These are phyloP conservation scores for Rhodotorula mucilaginosa DNA, from an alignment of 1,284 basidiomycete species.

Conservation along the genomic window DNA sequence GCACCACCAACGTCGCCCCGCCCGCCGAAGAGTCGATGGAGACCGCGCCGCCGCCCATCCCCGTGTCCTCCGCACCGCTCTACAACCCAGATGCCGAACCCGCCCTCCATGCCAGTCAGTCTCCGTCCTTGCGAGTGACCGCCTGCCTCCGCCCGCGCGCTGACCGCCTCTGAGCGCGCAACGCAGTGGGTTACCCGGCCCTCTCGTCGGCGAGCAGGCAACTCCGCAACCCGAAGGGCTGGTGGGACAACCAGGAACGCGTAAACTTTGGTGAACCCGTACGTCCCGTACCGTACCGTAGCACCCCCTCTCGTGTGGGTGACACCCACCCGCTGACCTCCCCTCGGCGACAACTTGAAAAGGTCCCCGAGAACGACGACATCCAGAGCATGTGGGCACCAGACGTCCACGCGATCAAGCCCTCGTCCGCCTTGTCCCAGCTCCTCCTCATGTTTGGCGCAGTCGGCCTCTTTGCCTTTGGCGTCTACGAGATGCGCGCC, in stretches of 20 bases:
- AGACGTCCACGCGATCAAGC: conserved; percentile 44
- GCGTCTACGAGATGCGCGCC: conserved; percentile 33
- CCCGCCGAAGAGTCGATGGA: conserved; percentile 9
- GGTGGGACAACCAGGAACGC: conserved; percentile 45
- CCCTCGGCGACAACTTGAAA: background rate
- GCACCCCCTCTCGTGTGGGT: too few relatives aligned
- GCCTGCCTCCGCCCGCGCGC: background rate
- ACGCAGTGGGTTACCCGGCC: conserved; percentile 40
- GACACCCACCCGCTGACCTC: background rate
- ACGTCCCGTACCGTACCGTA: conserved; percentile 3
- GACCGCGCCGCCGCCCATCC: conserved; percentile 24
- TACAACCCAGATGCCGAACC: conserved; percentile 42
- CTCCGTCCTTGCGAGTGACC: background rate
- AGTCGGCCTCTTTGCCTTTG: conserved; percentile 37
- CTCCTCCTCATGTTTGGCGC: conserved; percentile 36
- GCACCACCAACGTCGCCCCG: conserved; percentile 1
- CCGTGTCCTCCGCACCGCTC: conserved; percentile 2
- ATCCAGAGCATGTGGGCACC: conserved; percentile 45
- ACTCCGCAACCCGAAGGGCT: conserved; percentile 31
- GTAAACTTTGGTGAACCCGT: conserved; percentile 43
- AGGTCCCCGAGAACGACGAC: conserved; percentile 45
- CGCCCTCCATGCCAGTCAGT: conserved; percentile 29
- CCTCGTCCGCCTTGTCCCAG: conserved; percentile 41
- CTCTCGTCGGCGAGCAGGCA: conserved; percentile 33
- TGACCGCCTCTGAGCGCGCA: background rate